Conservation (phyloP, 2,329 filamentous ascomycete genomes). For the Tolypocladium sp. region DNA sequence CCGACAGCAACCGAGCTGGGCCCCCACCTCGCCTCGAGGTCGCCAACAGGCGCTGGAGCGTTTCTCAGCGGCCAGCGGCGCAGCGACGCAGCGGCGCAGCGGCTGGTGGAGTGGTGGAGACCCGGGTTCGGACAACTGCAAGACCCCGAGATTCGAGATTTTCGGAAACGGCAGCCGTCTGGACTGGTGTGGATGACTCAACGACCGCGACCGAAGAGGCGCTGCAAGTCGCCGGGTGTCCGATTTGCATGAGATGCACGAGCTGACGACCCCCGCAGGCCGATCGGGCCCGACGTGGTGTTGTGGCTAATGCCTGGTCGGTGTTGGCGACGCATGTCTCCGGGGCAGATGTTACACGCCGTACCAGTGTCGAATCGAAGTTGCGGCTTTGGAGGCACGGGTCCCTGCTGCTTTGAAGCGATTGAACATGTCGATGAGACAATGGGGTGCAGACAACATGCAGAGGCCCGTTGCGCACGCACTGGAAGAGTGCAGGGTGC, state of each 20-base stretch:
- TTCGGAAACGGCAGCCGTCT: neutral
- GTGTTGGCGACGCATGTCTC: neutral
- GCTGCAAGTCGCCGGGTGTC: neutral
- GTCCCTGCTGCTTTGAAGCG: neutral
- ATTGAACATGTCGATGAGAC: neutral
- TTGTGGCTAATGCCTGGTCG: neutral
- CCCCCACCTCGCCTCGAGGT: neutral
- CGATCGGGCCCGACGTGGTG: neutral
- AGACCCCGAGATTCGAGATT: conserved; percentile 3
- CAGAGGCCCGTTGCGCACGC: neutral
- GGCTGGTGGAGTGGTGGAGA: neutral
- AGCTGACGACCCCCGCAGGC: neutral
- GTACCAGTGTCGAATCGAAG: too few species aligned
- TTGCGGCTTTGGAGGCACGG: neutral
- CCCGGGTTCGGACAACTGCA: conserved; percentile 7
- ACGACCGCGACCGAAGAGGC: neutral
- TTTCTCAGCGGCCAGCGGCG: neutral
- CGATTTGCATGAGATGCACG: neutral
- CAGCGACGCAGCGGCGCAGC: neutral
- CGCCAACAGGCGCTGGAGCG: neutral
- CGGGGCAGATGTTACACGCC: neutral
- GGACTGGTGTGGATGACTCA: neutral
- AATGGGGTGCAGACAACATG: neutral
- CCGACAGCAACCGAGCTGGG: neutral
- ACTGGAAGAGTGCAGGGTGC: too few species aligned